A percentile compares a stretch with the other conserved stretches of the same genome.
phyloP scores from a whole-genome alignment of 306 rosid species.

The Quillaja saponaria region DNA sequence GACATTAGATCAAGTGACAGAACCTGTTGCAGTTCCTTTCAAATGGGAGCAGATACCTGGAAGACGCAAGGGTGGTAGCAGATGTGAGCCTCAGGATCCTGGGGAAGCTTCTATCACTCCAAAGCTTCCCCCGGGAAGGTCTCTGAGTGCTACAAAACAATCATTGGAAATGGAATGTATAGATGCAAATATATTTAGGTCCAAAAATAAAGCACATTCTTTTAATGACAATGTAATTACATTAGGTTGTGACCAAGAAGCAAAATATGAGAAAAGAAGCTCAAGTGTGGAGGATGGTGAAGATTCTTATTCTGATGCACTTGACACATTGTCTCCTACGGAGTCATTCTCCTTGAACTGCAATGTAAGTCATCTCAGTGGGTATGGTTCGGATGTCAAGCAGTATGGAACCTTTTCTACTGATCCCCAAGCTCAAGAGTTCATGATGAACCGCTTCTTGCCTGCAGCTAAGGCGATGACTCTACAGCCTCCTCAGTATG shows the following conservation, averaged over 20 bases:
- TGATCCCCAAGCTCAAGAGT: constrained; percentile 76
- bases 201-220: constrained; percentile 37
- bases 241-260: constrained; percentile 35
- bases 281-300: constrained; percentile 36
- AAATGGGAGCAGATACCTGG: constrained; percentile 94
- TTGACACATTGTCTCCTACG: constrained; percentile 52
- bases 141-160: constrained; percentile 30
- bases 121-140: constrained; percentile 66
- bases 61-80: constrained; percentile 53
- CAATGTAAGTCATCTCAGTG: constrained; percentile 67
- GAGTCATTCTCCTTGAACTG: constrained; percentile 73
- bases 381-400: constrained; percentile 41
- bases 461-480: constrained; percentile 98
- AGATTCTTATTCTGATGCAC: constrained; percentile 74
- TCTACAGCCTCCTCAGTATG: constrained; percentile 60
- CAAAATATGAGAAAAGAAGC: constrained; percentile 34
- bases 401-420: constrained; percentile 54
- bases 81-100: constrained; percentile 38
- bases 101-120: constrained; percentile 46
- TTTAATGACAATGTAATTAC: constrained; percentile 26
- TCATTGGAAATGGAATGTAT: constrained; percentile 37
- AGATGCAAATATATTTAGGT: constrained; percentile 25
- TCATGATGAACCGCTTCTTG: constrained; percentile 91
- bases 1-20: constrained; percentile 56
- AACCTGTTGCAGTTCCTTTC: constrained; percentile 86